Percentiles rank a stretch among this genome's conserved stretches.
These are phyloP conservation scores for Trichosanthes cucumerina DNA, from an alignment of 306 rosid species.

Conservation along the genomic window DNA sequence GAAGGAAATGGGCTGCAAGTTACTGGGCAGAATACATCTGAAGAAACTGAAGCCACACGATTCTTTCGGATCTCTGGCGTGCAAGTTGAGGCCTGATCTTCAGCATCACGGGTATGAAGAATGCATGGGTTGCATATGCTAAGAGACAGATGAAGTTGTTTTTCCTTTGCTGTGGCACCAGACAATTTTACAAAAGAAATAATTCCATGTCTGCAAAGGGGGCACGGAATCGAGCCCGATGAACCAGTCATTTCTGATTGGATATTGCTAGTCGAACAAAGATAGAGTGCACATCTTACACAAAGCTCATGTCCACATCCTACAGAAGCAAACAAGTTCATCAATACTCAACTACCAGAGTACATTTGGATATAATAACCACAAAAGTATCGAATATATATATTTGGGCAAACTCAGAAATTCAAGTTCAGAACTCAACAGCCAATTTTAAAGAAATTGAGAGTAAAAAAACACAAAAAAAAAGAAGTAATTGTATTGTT, in stretches of 20 bases:
- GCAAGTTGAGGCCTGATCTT: slow-evolving; percentile 40
- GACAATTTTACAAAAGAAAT: slow-evolving; percentile 71
- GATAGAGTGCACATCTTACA: slow-evolving; percentile 84
- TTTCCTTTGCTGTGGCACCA: slow-evolving; percentile 54
- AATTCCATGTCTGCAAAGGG: slow-evolving; percentile 76
- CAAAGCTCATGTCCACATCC: slow-evolving; percentile 94
- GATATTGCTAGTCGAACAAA: slow-evolving; percentile 73
- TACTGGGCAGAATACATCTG: slow-evolving; percentile 82
- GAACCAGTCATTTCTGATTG: slow-evolving; percentile 47
- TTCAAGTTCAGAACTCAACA: background rate
- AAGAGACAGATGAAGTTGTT: slow-evolving; percentile 41
- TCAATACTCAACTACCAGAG: background rate
- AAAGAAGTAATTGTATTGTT: background rate
- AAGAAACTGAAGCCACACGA: slow-evolving; percentile 77
- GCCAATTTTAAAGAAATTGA: background rate
- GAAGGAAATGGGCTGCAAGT: slow-evolving; percentile 94
- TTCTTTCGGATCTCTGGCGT: slow-evolving; percentile 56
- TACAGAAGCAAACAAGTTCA: slow-evolving; percentile 20
- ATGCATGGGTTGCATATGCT: slow-evolving; percentile 84
- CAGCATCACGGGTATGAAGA: slow-evolving; percentile 50
- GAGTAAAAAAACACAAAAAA: background rate
- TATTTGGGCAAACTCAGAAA: background rate
- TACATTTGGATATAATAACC: background rate
- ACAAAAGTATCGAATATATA: background rate
- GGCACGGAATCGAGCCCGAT: slow-evolving; percentile 86